These are phyloP conservation scores for Lathyrus tuberosus DNA, from an alignment of 306 rosid genomes.

Conservation along the genomic window DNA sequence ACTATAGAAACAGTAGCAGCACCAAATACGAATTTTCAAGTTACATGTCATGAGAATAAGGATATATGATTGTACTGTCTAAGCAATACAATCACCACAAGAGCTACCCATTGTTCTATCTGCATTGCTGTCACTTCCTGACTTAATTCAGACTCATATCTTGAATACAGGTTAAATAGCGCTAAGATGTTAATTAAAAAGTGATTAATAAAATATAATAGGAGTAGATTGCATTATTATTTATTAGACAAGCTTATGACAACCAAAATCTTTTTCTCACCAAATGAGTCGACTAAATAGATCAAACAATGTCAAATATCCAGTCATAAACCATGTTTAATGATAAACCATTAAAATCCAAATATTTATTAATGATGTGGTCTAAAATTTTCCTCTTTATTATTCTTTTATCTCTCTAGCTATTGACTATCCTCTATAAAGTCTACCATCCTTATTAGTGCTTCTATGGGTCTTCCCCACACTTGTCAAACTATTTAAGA, in stretches of 20 bases:
- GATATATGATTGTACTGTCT: neutral
- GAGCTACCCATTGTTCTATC: neutral
- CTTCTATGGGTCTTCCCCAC: neutral
- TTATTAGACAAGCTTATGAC: slow-evolving; percentile 14
- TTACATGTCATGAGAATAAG: no score
- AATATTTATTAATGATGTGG: neutral
- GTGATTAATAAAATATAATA: slow-evolving; percentile 29
- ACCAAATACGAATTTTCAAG: no score
- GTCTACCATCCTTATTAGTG: neutral
- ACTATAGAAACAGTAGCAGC: no score
- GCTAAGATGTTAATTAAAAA: slow-evolving; percentile 23
- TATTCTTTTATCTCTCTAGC: slow-evolving; percentile 9
- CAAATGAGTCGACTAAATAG: neutral
- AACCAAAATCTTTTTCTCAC: slow-evolving; percentile 1
- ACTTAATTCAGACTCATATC: slow-evolving; percentile 24
- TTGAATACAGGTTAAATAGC: slow-evolving; percentile 24
- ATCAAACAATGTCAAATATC: neutral
- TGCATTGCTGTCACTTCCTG: slow-evolving; percentile 9
- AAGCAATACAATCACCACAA: slow-evolving; percentile 19
- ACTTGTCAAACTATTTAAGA: neutral
- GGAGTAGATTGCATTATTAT: neutral
- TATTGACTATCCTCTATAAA: neutral
- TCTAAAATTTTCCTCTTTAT: neutral
- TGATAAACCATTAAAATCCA: neutral
- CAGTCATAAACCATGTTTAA: slow-evolving; percentile 7